phyloP scores from a whole-genome alignment of 495 filamentous ascomycete species.

The Neurospora terricola region DNA sequence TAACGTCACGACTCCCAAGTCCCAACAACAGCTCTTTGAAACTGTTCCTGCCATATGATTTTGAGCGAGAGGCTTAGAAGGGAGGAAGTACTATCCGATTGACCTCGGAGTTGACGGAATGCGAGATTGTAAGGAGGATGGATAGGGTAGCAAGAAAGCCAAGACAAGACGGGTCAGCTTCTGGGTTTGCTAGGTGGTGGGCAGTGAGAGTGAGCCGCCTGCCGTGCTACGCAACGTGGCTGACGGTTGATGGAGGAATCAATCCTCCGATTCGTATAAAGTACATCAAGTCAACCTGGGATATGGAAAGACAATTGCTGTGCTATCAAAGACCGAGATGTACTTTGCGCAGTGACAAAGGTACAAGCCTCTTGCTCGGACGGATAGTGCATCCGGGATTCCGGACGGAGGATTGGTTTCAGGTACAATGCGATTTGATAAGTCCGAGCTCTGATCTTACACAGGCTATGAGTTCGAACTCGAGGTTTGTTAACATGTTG shows the following conservation, averaged over 20 bases:
- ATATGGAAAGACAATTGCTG: not conserved
- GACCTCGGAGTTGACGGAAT: too few species aligned
- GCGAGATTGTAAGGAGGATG: not conserved
- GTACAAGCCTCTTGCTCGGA: not conserved
- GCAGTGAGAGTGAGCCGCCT: not conserved
- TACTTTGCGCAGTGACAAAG: not conserved
- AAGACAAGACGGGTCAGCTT: not conserved
- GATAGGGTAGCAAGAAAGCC: not conserved
- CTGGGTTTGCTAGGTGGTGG: too few species aligned
- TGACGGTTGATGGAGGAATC: not conserved
- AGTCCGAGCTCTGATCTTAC: not conserved
- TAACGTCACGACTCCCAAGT: too few species aligned
- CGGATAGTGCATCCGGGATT: not conserved
- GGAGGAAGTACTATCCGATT: too few species aligned
- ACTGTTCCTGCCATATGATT: too few species aligned
- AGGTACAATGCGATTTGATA: not conserved
- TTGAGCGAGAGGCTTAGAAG: too few species aligned
- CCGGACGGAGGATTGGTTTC: not conserved
- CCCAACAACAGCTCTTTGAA: too few species aligned
- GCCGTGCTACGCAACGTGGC: not conserved
- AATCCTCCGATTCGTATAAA: not conserved
- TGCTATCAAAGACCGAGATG: not conserved
- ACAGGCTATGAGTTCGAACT: not conserved
- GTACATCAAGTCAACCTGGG: too few species aligned
- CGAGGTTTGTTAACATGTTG: not conserved